Base-by-base conservation (phyloP, 208 protist species). In the Trypanosoma platydactyli region DNA sequence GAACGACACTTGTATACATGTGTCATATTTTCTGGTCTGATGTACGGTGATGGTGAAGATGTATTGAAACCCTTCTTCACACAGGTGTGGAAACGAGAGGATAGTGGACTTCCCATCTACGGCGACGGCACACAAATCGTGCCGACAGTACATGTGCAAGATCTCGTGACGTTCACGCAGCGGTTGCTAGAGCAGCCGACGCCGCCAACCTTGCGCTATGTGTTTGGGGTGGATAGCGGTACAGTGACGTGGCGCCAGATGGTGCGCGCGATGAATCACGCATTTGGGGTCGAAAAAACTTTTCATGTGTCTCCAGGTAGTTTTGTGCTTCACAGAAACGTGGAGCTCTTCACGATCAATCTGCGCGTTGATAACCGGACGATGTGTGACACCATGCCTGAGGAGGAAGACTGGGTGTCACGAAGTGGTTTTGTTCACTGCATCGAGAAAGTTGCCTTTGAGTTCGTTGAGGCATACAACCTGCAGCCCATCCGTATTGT, bases 21-120 rank as follows among this genome's bases (percentile, higher is more conserved):
- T 60, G 84, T 97, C 4, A 70, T 98, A 20, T 97, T 89, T 57
- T 76, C 84, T 5, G 96, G 96, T 5, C 64, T 98, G 0, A 46
- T 77, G 11, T 98, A 98, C 77, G 96, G 96, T 27, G 78, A 88
- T 18, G 96, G 92, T 54, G 94, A 98, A 63, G 88, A 86, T 56
- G 53, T 71, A 13, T 76, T 98, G 27, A 76, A 97, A 55, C 82
- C 83, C 22, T 86, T 97, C 15, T 98, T 98, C 69, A 73, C 87
- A 24, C 75, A 90, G 15, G 90, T 87, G 24, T 98, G 94, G 94
- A 84, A 77, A n/a, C 76, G 71, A 58, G 48, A 56, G 24, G 64
- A 63, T 52, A 27, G 71, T 12, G 67, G 35, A 24, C 68, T 98
- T n/a, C 94, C 94, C 13, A 76, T 97, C 42, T 97, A 91, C 69